Percentiles rank a stretch among this genome's conserved stretches.
Evolutionary conservation across 1,139 yeast genomes (phyloP).

Genomic region (Scheffersomyces illinoinensis): DNA sequence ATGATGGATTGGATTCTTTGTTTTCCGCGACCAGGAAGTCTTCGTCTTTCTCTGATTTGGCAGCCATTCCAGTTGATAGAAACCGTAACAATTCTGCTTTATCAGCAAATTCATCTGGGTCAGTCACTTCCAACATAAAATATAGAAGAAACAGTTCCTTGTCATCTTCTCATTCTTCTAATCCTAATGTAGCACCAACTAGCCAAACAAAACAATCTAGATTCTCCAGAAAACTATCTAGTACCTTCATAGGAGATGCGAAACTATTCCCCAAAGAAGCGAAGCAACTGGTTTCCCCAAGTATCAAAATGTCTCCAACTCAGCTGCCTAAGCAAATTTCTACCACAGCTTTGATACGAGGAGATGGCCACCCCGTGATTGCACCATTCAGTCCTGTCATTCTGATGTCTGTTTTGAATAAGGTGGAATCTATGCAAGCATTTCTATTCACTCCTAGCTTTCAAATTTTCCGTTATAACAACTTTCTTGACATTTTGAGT

Average conservation of each 20-base stretch:
- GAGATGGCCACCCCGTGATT: conserved; percentile 1
- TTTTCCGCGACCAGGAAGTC: not conserved
- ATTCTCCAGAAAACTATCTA: conserved; percentile 15
- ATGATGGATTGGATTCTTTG: not conserved
- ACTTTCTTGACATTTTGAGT: conserved; percentile 33
- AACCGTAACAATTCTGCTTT: conserved; percentile 7
- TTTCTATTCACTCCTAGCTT: conserved; percentile 30
- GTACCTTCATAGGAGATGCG: conserved; percentile 12
- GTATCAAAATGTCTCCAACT: not conserved
- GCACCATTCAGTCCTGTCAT: conserved; percentile 23
- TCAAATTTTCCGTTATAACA: conserved; percentile 35
- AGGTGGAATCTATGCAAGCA: conserved; percentile 20
- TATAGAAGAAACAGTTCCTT: conserved; percentile 15
- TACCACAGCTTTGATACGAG: conserved; percentile 7
- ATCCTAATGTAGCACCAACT: conserved; percentile 1
- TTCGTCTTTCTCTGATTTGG: not conserved
- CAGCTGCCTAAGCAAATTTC: not conserved
- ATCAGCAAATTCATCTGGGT: conserved; percentile 6
- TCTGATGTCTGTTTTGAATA: conserved; percentile 28
- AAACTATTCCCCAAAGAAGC: not conserved
- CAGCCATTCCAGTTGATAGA: conserved; percentile 1
- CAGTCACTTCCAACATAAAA: conserved; percentile 4
- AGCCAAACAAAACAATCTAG: conserved; percentile 6
- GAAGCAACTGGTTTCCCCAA: not conserved
- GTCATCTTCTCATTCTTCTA: conserved; percentile 10